Conservation (phyloP, 2,329 filamentous ascomycete genomes). For the Aspergillus niger region DNA sequence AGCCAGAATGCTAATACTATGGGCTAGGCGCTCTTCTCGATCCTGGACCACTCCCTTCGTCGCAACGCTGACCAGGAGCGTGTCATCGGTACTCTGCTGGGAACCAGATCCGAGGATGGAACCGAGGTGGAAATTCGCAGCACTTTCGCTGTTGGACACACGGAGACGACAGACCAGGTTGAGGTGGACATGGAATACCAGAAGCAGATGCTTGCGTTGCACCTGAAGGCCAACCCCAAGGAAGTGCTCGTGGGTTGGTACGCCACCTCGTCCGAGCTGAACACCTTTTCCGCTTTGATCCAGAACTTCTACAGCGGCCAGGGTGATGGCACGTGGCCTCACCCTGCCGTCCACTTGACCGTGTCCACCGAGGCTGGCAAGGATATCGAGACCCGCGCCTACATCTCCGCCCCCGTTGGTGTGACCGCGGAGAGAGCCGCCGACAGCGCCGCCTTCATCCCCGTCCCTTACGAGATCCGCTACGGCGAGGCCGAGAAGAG, state of each 20-base stretch:
- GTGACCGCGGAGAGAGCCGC: constrained; percentile 92
- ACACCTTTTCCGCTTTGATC: constrained; percentile 97
- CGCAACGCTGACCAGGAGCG: constrained; percentile 89
- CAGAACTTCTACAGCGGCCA: constrained; percentile 99
- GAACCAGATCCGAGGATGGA: constrained; percentile 92
- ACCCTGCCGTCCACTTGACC: constrained; percentile 96
- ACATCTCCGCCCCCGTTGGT: constrained; percentile 93
- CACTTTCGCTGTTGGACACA: constrained; percentile 97
- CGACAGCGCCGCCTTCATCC: constrained; percentile 96
- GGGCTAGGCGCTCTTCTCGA: constrained; percentile 62
- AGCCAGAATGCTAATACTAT: constrained; percentile 19
- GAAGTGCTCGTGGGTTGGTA: constrained; percentile 98
- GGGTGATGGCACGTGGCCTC: constrained; percentile 94
- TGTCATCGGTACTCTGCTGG: constrained; percentile 94
- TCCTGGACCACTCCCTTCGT: constrained; percentile 87
- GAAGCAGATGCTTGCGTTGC: constrained; percentile 96
- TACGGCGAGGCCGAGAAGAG: constrained; percentile 79
- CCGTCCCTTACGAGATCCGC: constrained; percentile 90
- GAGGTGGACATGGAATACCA: constrained; percentile 99
- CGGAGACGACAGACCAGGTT: constrained; percentile 96
- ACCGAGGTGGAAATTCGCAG: constrained; percentile 94
- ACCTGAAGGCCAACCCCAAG: constrained; percentile 89
- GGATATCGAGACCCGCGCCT: constrained; percentile 86
- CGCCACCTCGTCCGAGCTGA: constrained; percentile 92
- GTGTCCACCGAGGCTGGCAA: constrained; percentile 86